Conservation (phyloP, 371 early-diverging fungal genomes). For the Phascolomyces articulosus region DNA sequence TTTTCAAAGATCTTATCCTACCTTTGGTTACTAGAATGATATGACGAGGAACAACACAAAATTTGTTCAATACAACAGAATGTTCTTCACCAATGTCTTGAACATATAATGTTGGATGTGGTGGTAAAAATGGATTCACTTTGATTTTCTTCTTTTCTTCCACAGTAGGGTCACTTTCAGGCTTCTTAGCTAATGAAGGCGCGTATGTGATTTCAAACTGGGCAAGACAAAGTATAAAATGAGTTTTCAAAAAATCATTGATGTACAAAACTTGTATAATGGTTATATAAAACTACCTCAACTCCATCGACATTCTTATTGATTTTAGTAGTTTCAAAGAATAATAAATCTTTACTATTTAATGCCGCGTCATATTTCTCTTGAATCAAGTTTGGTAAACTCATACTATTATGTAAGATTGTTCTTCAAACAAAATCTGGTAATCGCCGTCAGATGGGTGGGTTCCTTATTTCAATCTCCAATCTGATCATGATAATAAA, state of each 20-base stretch:
- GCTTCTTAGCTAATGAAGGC: conserved; percentile 52
- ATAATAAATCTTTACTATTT: conserved; percentile 26
- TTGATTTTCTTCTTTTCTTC: conserved; percentile 28
- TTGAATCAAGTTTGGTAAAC: conserved; percentile 19
- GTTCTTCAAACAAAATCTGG: no score
- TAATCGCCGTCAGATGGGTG: no score
- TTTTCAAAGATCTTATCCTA: conserved; percentile 22
- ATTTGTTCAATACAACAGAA: conserved; percentile 76
- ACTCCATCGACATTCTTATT: conserved; percentile 25
- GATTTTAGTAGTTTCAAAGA: conserved; percentile 23
- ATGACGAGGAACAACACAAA: conserved; percentile 69
- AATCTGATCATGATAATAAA: no score
- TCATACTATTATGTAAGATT: background rate
- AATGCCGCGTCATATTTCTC: conserved; percentile 35
- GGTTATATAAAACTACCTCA: conserved; percentile 23
- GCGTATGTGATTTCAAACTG: conserved; percentile 55
- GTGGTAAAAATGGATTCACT: conserved; percentile 71
- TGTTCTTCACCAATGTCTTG: conserved; percentile 54
- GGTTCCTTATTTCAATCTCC: no score
- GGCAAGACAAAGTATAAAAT: background rate
- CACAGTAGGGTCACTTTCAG: conserved; percentile 23
- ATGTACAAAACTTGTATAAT: no score
- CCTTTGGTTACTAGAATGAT: conserved; percentile 76
- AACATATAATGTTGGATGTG: conserved; percentile 62
- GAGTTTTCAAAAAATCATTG: background rate